phyloP scores from a whole-genome alignment of 805 yeast species.

The Wickerhamiella sergipiensis region DNA sequence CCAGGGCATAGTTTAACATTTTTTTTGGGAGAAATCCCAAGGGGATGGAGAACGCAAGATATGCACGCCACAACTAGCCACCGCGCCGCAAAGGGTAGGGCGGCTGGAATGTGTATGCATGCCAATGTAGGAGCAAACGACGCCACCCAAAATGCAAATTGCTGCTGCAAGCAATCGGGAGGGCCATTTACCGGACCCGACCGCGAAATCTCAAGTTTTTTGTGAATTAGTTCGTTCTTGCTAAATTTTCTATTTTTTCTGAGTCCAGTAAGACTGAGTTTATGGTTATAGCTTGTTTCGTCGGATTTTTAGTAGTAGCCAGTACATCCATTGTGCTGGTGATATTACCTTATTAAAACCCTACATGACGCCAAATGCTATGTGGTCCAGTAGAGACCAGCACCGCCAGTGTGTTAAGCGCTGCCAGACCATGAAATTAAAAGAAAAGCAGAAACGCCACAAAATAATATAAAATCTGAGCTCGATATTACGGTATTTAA shows the following conservation, averaged over 20 bases:
- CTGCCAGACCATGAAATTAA: too few relatives aligned
- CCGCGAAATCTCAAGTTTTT: too few relatives aligned
- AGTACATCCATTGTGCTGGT: neutral
- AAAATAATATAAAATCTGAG: neutral
- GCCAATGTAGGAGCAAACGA: neutral
- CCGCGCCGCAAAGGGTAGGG: neutral
- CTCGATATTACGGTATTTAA: conserved; percentile 2
- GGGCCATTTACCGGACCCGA: too few relatives aligned
- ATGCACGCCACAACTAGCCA: neutral
- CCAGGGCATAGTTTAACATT: conserved; percentile 3
- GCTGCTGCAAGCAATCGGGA: neutral
- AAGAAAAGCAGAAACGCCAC: neutral
- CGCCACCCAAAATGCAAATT: neutral
- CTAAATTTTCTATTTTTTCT: too few relatives aligned
- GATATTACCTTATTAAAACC: neutral
- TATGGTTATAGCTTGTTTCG: neutral
- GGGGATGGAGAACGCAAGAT: neutral
- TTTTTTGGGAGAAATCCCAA: neutral
- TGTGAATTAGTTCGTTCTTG: too few relatives aligned
- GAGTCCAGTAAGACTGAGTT: neutral
- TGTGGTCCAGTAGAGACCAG: neutral
- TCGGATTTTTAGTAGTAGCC: too few relatives aligned
- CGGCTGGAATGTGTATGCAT: neutral
- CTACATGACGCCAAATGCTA: neutral
- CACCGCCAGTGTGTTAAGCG: too few relatives aligned